Evolutionary conservation across 345 rosid genomes (phyloP).

Genomic region (Aquilaria yunnanensis): DNA sequence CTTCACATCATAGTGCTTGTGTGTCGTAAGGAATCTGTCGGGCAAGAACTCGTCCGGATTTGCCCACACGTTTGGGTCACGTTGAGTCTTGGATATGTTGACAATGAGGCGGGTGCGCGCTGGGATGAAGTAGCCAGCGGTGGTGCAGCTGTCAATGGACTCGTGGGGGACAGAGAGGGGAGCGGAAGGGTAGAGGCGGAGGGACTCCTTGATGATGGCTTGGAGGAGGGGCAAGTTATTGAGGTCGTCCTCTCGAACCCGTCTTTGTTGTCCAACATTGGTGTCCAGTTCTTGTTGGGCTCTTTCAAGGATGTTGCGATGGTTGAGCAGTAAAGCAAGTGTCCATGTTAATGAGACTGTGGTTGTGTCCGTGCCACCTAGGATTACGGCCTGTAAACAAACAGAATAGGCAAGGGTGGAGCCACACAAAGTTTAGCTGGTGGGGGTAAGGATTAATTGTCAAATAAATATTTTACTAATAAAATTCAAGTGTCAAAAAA

Average conservation of each 20-base stretch:
- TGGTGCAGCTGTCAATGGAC: constrained; percentile 19
- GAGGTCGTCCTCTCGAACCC: constrained; percentile 21
- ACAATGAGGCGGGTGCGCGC: constrained; percentile 23
- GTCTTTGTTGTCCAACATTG: constrained; percentile 17
- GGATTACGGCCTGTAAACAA: constrained; percentile 17
- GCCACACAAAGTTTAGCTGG: too few species aligned
- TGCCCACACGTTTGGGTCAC: constrained; percentile 26
- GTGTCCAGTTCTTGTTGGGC: constrained; percentile 20
- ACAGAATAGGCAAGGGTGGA: constrained; percentile 15
- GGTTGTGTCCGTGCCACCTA: constrained; percentile 15
- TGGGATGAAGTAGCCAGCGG: constrained; percentile 21
- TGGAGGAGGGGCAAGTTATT: constrained; percentile 23
- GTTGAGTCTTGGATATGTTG: constrained; percentile 20
- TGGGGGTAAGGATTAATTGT: constrained; percentile 13
- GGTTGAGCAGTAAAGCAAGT: constrained; percentile 15
- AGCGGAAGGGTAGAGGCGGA: constrained; percentile 24
- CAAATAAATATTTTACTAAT: constrained; percentile 18
- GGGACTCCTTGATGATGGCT: constrained; percentile 33
- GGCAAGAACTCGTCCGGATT: constrained; percentile 29
- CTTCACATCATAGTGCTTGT: constrained; percentile 10
- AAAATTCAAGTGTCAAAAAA: too few species aligned
- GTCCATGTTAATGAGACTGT: constrained; percentile 17
- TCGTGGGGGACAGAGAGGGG: constrained; percentile 24
- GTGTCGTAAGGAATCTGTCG: constrained; percentile 27
- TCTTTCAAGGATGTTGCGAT: constrained; percentile 6